These are phyloP conservation scores for Cercospora beticola DNA, from an alignment of 2,329 filamentous ascomycete genomes.

Conservation along the genomic window DNA sequence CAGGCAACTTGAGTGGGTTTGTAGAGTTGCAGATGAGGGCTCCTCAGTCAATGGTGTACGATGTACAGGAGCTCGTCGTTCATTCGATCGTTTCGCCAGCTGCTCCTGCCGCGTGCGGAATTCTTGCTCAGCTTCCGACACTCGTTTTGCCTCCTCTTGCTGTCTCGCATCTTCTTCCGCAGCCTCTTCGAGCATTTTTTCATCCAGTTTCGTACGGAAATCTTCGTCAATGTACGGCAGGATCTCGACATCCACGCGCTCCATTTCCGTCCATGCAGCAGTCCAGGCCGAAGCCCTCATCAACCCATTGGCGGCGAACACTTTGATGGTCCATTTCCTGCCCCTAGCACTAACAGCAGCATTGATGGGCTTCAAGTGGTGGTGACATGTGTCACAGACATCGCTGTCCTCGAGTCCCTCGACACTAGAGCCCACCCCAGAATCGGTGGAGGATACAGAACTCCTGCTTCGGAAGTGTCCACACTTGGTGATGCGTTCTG, in stretches of 20 bases:
- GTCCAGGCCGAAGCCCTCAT: constrained; percentile 91
- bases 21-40: not conserved
- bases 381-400: constrained; percentile 38
- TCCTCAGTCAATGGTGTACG: not conserved
- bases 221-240: constrained; percentile 66
- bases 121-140: constrained; percentile 27
- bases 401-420: constrained; percentile 23
- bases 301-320: constrained; percentile 91
- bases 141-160: constrained; percentile 36
- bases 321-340: constrained; percentile 73
- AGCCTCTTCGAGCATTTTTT: constrained; percentile 44
- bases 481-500: constrained; percentile 70
- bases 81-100: not conserved
- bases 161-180: constrained; percentile 1
- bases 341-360: constrained; percentile 41
- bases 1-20: not conserved
- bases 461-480: constrained; percentile 69
- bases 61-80: not conserved
- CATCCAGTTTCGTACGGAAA: constrained; percentile 60
- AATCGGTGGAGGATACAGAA: constrained; percentile 43
- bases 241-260: constrained; percentile 93
- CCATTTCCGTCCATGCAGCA: constrained; percentile 96
- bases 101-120: not conserved
- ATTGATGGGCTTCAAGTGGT: constrained; percentile 40
- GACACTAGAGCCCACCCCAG: constrained; percentile 34